Evolutionary conservation across 2,329 filamentous ascomycete species (phyloP).

Genomic region (Chrysoporthe cubensis): DNA sequence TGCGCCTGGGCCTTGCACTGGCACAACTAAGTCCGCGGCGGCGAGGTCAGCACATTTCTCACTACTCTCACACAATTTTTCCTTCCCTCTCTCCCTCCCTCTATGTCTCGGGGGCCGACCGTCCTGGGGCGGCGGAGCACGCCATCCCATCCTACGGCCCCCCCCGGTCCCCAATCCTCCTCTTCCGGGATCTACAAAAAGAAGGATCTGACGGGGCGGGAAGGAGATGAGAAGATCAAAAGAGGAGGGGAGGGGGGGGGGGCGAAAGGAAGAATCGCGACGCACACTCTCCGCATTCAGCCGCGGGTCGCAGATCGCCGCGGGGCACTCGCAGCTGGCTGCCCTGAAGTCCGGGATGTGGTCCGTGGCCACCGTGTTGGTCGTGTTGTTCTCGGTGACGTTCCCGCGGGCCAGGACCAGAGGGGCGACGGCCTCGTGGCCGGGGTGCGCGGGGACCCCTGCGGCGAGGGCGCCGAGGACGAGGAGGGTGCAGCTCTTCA

Average conservation of each 20-base stretch:
- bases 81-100: not conserved
- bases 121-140: not conserved
- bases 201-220: not conserved
- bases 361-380: slow-evolving; percentile 22
- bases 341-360: slow-evolving; percentile 29
- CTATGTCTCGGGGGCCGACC: not conserved
- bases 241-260: not conserved
- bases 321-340: slow-evolving; percentile 25
- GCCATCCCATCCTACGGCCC: not conserved
- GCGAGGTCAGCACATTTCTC: not conserved
- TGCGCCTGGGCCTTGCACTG: slow-evolving; percentile 29
- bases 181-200: not conserved
- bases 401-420: not conserved
- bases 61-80: not conserved
- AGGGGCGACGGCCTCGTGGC: slow-evolving; percentile 5
- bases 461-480: slow-evolving; percentile 14
- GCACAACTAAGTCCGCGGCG: slow-evolving; percentile 27
- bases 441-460: slow-evolving; percentile 17
- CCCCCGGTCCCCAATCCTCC: too few relatives aligned
- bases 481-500: slow-evolving; percentile 17
- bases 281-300: slow-evolving; percentile 31
- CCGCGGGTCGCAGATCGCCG: slow-evolving; percentile 27
- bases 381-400: slow-evolving; percentile 9
- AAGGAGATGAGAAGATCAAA: not conserved
- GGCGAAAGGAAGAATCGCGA: not conserved